These are phyloP conservation scores for Thielaviopsis cerberus DNA, from an alignment of 2,329 filamentous ascomycete species.

Conservation along the genomic window DNA sequence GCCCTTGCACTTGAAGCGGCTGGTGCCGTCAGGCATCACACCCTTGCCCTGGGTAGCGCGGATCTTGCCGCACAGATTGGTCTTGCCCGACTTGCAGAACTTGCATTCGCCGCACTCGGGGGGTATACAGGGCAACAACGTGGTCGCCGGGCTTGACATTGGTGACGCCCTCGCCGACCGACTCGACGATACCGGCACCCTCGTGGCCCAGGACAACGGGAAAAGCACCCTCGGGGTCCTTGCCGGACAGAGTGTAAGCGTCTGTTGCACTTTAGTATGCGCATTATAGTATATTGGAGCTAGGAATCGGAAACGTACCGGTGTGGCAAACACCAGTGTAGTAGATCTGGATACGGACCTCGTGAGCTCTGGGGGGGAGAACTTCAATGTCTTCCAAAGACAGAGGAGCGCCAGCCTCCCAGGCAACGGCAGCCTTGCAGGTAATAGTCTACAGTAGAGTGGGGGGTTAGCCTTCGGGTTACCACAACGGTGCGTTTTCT, in stretches of 20 bases:
- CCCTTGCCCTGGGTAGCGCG: constrained; percentile 88
- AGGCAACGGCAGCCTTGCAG: constrained; percentile 94
- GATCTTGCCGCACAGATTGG: constrained; percentile 97
- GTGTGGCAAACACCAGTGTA: constrained; percentile 99
- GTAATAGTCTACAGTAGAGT: constrained; percentile 60
- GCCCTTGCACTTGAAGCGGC: constrained; percentile 85
- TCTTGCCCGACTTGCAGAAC: constrained; percentile 99
- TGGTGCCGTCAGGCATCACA: constrained; percentile 92
- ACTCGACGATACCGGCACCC: constrained; percentile 82
- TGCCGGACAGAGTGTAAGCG: constrained; percentile 87
- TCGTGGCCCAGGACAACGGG: constrained; percentile 79
- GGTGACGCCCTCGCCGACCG: constrained; percentile 83
- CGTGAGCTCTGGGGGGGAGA: constrained; percentile 67
- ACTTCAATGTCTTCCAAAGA: constrained; percentile 87
- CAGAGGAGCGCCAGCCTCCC: constrained; percentile 84
- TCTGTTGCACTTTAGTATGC: constrained; percentile 28
- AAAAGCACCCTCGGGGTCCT: constrained; percentile 91
- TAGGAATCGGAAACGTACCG: constrained; percentile 30
- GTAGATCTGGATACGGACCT: constrained; percentile 92
- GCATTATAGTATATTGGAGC: neutral
- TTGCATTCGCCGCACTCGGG: constrained; percentile 97
- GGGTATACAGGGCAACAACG: constrained; percentile 78
- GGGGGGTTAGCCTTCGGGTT: neutral
- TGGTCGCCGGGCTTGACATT: constrained; percentile 87
- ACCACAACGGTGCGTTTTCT: neutral